These are phyloP conservation scores for Penicilliopsis zonata DNA, from an alignment of 495 filamentous ascomycete genomes.

Conservation along the genomic window DNA sequence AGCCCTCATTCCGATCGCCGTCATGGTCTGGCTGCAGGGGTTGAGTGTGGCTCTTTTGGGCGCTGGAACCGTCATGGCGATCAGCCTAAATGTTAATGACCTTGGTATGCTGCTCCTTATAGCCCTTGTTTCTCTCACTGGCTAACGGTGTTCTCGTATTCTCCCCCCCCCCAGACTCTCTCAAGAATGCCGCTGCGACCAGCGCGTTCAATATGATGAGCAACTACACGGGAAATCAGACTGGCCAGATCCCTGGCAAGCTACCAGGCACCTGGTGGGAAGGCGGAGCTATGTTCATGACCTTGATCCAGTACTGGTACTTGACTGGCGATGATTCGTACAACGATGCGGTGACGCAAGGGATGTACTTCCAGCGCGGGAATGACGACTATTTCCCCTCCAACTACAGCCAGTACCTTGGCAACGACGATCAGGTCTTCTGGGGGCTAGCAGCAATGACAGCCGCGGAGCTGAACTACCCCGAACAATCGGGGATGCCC, in stretches of 20 bases:
- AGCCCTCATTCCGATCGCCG: conserved; percentile 7
- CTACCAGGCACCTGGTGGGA: conserved; percentile 65
- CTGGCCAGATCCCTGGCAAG: conserved; percentile 47
- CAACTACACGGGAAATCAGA: conserved; percentile 54
- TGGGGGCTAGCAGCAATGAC: conserved; percentile 67
- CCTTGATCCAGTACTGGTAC: conserved; percentile 59
- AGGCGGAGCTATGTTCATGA: conserved; percentile 57
- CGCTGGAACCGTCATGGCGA: conserved; percentile 13
- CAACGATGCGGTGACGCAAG: conserved; percentile 40
- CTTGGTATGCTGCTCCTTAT: conserved; percentile 59
- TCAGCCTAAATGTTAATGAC: conserved; percentile 22
- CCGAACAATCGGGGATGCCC: conserved; percentile 42
- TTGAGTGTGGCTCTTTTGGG: conserved; percentile 17
- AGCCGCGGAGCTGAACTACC: conserved; percentile 63
- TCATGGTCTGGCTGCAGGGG: conserved; percentile 12
- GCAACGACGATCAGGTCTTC: conserved; percentile 72
- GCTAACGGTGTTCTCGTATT: background rate
- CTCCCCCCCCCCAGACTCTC: conserved; percentile 39
- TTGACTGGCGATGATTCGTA: conserved; percentile 52
- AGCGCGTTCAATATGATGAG: conserved; percentile 53
- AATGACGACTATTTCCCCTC: conserved; percentile 43
- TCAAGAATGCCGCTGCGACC: conserved; percentile 48
- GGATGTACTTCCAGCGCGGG: conserved; percentile 48
- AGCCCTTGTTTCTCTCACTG: conserved; percentile 28
- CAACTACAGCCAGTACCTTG: conserved; percentile 37